These are phyloP conservation scores for Fusarium sambucinum DNA, from an alignment of 2,329 filamentous ascomycete genomes.

Conservation along the genomic window DNA sequence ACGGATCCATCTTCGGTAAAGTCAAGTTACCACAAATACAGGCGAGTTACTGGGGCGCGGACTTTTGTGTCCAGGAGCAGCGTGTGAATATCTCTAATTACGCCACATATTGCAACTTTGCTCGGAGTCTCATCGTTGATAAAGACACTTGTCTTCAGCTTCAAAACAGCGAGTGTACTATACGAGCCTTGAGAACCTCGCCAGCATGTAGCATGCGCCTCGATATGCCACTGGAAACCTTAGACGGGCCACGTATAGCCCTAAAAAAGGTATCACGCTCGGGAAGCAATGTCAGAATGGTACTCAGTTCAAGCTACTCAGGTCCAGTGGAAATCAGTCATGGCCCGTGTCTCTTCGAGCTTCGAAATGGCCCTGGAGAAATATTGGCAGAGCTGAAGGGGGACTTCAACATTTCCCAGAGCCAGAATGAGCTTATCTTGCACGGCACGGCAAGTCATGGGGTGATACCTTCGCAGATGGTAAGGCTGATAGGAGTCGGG, in stretches of 20 bases:
- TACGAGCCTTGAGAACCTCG: constrained; percentile 45
- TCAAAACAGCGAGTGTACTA: constrained; percentile 47
- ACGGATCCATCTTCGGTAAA: constrained; percentile 48
- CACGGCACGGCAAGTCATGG: constrained; percentile 37
- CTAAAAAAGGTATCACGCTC: constrained; percentile 42
- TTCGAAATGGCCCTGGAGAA: constrained; percentile 47
- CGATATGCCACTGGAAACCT: constrained; percentile 47
- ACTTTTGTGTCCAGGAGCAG: constrained; percentile 47
- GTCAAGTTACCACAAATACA: constrained; percentile 49
- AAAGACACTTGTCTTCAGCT: constrained; percentile 48
- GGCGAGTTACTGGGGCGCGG: constrained; percentile 47
- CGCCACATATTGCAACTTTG: constrained; percentile 47
- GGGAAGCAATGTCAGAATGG: constrained; percentile 32
- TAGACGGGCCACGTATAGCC: constrained; percentile 44
- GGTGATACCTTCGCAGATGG: constrained; percentile 33
- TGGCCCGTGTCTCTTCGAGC: constrained; percentile 50
- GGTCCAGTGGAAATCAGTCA: constrained; percentile 52
- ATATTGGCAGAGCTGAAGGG: constrained; percentile 49
- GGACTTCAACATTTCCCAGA: constrained; percentile 46
- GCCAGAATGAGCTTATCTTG: constrained; percentile 48
- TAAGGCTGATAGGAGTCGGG: constrained; percentile 45
- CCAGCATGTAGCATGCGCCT: constrained; percentile 38
- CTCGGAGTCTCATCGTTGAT: constrained; percentile 49
- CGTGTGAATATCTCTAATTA: constrained; percentile 49
- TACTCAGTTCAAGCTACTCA: constrained; percentile 47